Percentiles rank a stretch among this genome's conserved stretches.
These are phyloP conservation scores for Avena sativa DNA, from an alignment of 176 grass and related monocot species.

Conservation along the genomic window DNA sequence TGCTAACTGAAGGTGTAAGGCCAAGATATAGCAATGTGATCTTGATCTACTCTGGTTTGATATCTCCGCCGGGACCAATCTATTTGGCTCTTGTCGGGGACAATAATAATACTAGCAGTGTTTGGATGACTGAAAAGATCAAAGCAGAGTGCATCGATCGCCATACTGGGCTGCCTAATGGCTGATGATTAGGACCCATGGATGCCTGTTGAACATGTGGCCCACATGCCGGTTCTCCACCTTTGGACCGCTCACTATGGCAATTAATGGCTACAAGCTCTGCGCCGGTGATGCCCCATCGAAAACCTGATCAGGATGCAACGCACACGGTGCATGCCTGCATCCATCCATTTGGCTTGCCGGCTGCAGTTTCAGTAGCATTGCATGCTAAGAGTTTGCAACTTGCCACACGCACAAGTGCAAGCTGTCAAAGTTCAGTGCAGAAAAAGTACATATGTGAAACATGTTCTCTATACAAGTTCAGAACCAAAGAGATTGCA, in stretches of 20 bases:
- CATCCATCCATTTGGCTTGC: too few relatives aligned
- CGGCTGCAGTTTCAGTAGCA: not conserved
- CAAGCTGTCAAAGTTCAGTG: too few relatives aligned
- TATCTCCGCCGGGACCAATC: constrained; percentile 20
- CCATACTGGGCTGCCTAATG: not conserved
- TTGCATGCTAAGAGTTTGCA: not conserved
- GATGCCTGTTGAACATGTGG: not conserved
- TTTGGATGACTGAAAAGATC: not conserved
- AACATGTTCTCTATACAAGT: too few relatives aligned
- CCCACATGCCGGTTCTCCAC: not conserved
- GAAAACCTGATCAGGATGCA: too few relatives aligned
- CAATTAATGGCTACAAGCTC: not conserved
- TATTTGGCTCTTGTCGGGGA: constrained; percentile 11
- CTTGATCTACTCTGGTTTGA: not conserved
- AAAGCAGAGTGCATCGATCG: not conserved
- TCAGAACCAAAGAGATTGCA: too few relatives aligned
- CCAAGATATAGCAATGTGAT: constrained; percentile 8
- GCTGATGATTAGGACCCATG: not conserved
- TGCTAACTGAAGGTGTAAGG: constrained; percentile 12
- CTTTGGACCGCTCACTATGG: not conserved
- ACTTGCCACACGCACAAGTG: too few relatives aligned
- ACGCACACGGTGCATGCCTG: too few relatives aligned
- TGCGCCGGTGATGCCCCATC: not conserved
- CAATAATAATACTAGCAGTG: not conserved
- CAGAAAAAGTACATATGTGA: too few relatives aligned